Base-by-base conservation (phyloP, 306 rosid genomes). In the Begonia fuchsioides region DNA sequence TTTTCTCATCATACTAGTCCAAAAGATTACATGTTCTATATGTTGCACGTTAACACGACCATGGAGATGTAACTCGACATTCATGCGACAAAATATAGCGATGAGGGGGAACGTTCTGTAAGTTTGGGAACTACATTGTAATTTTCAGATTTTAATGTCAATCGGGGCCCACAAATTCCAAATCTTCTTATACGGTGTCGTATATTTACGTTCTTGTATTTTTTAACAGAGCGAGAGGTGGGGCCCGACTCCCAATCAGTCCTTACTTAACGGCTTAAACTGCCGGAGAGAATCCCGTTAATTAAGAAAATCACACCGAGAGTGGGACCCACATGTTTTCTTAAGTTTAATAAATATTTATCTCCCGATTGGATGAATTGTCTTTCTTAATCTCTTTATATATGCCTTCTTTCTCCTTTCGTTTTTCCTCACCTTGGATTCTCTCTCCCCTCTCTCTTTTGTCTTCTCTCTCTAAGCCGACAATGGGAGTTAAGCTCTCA, bases 231-330 rank as follows among this genome's bases (percentile, higher is more conserved):
- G 15, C 0, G 19, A 15, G 26, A 12, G 6, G 6, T 15, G 38
- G 40, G 39, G 50, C 59, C 49, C 44, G n/a, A 13, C 51, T 41
- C 44, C 44, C 35, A 55, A n/a, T 55, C 43, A 55, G 50, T 40
- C 17, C 43, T 13, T 55, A 0, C 78, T 88, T 75, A 79, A 88
- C 80, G 84, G 90, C 83, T 75, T 70, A 76, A 84, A 76, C 93
- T 65, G 49, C 76, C 86, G 15, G 62, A 70, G 8, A 45, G 67
- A 65, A 57, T 63, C 82, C 90, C 84, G 80, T 74, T 56, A 90
- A 81, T 54, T 68, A 75, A 60, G 84, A 74, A 74, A 88, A 81
- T 81, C 84, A 68, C 75, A 68, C 49, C 45, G 62, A 0, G 15
- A n/a, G 48, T 47, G 87, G 78, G 92, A 13, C 98, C 95, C 64